Evolutionary conservation across 2,329 filamentous ascomycete genomes (phyloP), one percentile per base, ranked within the genome.

Genomic region (Beauveria sp.): DNA sequence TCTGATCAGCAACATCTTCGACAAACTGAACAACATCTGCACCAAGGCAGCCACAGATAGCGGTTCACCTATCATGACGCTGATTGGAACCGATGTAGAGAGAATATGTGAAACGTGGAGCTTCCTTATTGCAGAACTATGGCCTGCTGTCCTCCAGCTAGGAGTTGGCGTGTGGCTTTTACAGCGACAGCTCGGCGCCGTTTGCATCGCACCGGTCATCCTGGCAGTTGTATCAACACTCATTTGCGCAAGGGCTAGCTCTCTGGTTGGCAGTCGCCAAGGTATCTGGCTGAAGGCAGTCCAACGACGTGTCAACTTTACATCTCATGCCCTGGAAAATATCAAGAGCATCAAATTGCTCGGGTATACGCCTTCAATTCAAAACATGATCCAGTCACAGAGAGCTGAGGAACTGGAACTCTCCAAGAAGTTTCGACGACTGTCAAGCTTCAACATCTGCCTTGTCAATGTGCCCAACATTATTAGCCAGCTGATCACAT

Each of bases 141-240:
- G 59, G 30, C 55, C 26, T 41, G 12, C 43, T 16, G 28, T 61
- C 20, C 18, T 62, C 0, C 63, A 64, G 55, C 61, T 64, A 7
- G 61, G 57, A 30, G 9, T 63, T 14, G 50, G 22, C 18, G 26
- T 63, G 18, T 64, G 62, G 55, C 61, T 64, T 30, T 28, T 64
- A 16, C 41, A 64, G 24, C 54, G 62, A 8, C 61, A 64, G 52
- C 40, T 64, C 26, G 61, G 63, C 26, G 47, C 41, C 20, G 50
- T 62, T 41, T 64, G 62, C 52, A 57, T 64, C 55, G 62, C 62
- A 59, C 63, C 63, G 5, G 55, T 61, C 2, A 51, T 64, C 14
- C 47, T 63, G 34, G 59, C 59, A 53, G 16, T 43, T 43, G 41
- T n/a, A 18, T 43, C 41, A 20, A 20, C 41, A 43, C 41, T 43